Evolutionary conservation across 2,329 filamentous ascomycete species (phyloP).

Genomic region (Cryphonectria nitschkei): DNA sequence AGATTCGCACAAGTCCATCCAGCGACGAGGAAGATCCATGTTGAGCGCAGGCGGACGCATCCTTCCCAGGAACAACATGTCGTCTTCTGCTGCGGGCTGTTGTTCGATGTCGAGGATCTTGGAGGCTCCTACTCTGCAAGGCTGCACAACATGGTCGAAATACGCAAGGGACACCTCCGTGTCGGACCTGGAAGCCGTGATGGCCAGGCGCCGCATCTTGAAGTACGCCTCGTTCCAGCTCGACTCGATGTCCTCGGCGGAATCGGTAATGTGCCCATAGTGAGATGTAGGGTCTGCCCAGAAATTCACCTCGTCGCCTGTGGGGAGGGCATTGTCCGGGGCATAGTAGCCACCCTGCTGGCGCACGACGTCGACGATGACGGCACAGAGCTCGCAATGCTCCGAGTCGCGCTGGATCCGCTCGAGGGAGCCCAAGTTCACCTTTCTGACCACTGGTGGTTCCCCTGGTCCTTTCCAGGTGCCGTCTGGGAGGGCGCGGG

Average conservation of each 20-base stretch:
- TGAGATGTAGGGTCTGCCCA: constrained; percentile 2
- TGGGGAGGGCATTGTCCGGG: not conserved
- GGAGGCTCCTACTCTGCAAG: not conserved
- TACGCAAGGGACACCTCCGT: not conserved
- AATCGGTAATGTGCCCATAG: not conserved
- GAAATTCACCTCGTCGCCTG: not conserved
- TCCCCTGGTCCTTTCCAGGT: not conserved
- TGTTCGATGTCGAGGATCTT: not conserved
- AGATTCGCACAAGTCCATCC: not conserved
- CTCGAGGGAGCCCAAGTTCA: not conserved
- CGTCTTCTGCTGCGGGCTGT: not conserved
- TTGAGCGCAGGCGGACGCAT: not conserved
- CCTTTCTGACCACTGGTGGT: not conserved
- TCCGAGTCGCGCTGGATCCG: not conserved
- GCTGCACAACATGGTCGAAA: not conserved
- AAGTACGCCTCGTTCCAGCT: constrained; percentile 5
- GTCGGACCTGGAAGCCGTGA: not conserved
- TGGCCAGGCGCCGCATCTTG: not conserved
- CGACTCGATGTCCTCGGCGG: constrained; percentile 1
- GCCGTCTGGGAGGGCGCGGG: not conserved
- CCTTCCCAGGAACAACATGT: constrained; percentile 4
- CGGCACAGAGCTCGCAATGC: not conserved
- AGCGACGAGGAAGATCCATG: not conserved
- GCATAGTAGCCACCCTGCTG: not conserved
- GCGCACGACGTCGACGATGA: not conserved